Percentiles rank a stretch among this genome's conserved stretches.
Conservation (phyloP, 768 basidiomycete species). For the Sporobolomyces pararoseus region DNA sequence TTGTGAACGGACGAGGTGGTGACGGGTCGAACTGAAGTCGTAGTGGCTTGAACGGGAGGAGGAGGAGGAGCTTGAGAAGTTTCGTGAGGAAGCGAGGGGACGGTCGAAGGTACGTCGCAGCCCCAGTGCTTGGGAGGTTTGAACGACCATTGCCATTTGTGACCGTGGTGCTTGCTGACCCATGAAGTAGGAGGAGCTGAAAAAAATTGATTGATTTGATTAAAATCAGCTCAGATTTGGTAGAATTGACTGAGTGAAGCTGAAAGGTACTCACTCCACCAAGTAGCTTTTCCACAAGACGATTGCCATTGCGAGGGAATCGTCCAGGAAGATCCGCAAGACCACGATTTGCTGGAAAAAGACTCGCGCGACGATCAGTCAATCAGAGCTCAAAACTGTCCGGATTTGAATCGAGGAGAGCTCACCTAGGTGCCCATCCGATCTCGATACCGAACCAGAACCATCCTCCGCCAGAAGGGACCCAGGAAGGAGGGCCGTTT, state of each 20-base stretch:
- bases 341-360: conserved; percentile 4
- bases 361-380: no score
- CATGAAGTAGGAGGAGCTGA: conserved; percentile 8
- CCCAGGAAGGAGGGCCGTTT: conserved; percentile 23
- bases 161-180: conserved; percentile 8
- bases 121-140: conserved; percentile 13
- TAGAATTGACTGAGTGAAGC: neutral
- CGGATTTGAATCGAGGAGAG: no score
- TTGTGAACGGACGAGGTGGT: neutral
- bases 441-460: conserved; percentile 14
- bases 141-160: conserved; percentile 2
- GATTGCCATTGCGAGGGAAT: neutral
- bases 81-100: no score
- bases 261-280: conserved; percentile 18
- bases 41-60: neutral
- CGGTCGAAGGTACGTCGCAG: neutral
- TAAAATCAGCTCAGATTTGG: neutral
- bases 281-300: neutral
- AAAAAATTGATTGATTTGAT: neutral
- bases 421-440: conserved; percentile 1
- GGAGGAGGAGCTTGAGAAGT: conserved; percentile 3
- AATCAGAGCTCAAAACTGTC: no score
- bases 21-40: neutral
- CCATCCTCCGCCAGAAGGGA: conserved; percentile 19
- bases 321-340: neutral